phyloP scores from a whole-genome alignment of 2,329 filamentous ascomycete genomes.

The Cladosporium sp. region DNA sequence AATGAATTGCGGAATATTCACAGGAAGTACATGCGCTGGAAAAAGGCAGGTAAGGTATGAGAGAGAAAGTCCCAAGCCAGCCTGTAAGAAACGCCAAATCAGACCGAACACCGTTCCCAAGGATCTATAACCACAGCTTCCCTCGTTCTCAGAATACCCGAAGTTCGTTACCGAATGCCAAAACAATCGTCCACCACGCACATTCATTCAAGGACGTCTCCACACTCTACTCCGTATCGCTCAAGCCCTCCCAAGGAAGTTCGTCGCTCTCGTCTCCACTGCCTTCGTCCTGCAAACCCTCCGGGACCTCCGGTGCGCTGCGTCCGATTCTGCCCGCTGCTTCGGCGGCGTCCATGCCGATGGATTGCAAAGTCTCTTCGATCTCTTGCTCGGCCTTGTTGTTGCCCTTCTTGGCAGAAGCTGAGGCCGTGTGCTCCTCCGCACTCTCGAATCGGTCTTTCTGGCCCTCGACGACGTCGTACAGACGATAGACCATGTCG shows the following conservation, averaged over 20 bases:
- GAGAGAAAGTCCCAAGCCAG: not conserved
- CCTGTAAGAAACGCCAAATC: constrained; percentile 1
- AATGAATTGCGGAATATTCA: not conserved
- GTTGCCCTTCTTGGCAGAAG: constrained; percentile 19
- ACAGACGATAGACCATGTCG: constrained; percentile 75
- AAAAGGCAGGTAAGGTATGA: not conserved
- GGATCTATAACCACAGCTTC: no score
- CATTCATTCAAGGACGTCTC: no score
- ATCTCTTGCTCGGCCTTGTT: constrained; percentile 31
- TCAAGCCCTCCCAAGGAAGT: constrained; percentile 30
- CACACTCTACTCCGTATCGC: constrained; percentile 27
- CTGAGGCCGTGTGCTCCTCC: constrained; percentile 18
- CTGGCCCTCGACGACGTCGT: constrained; percentile 80
- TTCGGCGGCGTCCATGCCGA: constrained; percentile 37
- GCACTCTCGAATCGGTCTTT: constrained; percentile 64
- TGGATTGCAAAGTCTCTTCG: constrained; percentile 40
- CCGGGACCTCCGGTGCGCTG: constrained; percentile 16
- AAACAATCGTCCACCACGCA: no score
- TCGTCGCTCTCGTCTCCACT: constrained; percentile 28
- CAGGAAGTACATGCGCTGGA: constrained; percentile 9
- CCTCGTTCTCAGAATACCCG: not conserved
- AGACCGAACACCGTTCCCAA: no score
- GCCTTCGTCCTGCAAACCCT: constrained; percentile 20
- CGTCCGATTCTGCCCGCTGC: constrained; percentile 23
- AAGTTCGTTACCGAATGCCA: not conserved